Evolutionary conservation across 2,329 filamentous ascomycete genomes (phyloP).

Genomic region (Scorias spongiosa): DNA sequence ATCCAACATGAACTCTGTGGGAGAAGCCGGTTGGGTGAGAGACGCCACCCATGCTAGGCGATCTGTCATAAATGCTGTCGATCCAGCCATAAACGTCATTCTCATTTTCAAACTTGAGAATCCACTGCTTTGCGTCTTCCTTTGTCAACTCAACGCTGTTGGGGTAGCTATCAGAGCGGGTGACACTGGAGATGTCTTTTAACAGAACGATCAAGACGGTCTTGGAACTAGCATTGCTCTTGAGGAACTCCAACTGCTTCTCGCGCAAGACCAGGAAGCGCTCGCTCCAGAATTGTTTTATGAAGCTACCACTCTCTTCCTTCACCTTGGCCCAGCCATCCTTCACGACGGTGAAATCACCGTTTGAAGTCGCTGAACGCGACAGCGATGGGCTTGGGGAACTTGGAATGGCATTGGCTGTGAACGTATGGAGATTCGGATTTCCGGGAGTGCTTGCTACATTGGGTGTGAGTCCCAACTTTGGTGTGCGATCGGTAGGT

Average conservation of each 20-base stretch:
- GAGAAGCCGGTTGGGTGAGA: conserved; percentile 98
- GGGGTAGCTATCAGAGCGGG: conserved; percentile 77
- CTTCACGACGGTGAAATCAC: conserved; percentile 28
- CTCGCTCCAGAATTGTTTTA: conserved; percentile 56
- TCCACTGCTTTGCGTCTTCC: conserved; percentile 71
- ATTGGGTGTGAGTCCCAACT: conserved; percentile 61
- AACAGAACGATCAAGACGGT: conserved; percentile 73
- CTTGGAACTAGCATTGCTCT: conserved; percentile 68
- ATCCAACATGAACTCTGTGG: conserved; percentile 92
- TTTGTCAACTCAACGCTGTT: conserved; percentile 91
- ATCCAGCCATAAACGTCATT: conserved; percentile 99
- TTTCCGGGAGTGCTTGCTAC: conserved; percentile 56
- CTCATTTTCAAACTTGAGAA: conserved; percentile 87
- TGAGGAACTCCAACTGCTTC: conserved; percentile 86
- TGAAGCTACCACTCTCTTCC: conserved; percentile 63
- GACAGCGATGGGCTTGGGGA: conserved; percentile 21
- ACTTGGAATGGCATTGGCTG: conserved; percentile 23
- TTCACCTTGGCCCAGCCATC: conserved; percentile 74
- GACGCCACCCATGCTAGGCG: conserved; percentile 92
- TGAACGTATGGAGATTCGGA: conserved; percentile 35
- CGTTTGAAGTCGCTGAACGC: conserved; percentile 26
- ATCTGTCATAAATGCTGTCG: conserved; percentile 91
- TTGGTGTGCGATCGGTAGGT: conserved; percentile 64
- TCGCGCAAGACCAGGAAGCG: conserved; percentile 86
- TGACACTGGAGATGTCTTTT: conserved; percentile 77